These are phyloP conservation scores for Basidioascus undulatus DNA, from an alignment of 768 basidiomycete genomes.

Conservation along the genomic window DNA sequence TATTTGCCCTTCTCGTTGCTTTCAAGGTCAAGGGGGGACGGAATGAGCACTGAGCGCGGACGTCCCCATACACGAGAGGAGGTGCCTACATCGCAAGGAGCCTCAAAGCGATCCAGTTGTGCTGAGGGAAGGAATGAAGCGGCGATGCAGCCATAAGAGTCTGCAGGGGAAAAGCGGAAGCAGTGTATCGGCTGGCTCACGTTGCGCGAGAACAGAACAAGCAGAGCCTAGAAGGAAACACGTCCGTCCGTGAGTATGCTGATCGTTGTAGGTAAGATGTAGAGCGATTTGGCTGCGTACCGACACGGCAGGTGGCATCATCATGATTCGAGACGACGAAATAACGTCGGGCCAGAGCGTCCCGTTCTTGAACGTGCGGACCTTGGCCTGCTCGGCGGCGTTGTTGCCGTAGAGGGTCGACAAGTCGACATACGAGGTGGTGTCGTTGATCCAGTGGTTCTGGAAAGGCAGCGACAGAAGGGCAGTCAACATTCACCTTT, in stretches of 20 bases:
- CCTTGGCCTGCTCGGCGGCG: constrained; percentile 25
- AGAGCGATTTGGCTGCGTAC: no score
- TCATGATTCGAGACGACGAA: constrained; percentile 14
- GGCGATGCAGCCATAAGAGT: no score
- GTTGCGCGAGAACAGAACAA: constrained; percentile 44
- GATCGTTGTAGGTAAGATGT: no score
- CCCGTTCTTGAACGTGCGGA: constrained; percentile 36
- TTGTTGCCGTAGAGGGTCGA: constrained; percentile 47
- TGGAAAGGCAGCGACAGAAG: neutral
- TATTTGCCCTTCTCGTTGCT: constrained; percentile 35
- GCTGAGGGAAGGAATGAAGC: neutral
- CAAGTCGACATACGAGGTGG: constrained; percentile 53
- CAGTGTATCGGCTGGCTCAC: constrained; percentile 25
- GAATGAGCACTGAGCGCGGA: no score
- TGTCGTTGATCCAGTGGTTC: constrained; percentile 25
- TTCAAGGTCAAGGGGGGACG: neutral
- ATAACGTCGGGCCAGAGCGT: constrained; percentile 43
- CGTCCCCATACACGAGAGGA: no score
- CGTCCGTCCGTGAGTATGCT: no score
- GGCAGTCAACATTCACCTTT: constrained; percentile 11
- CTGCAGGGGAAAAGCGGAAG: no score
- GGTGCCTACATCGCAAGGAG: constrained; percentile 26
- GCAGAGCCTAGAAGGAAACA: no score
- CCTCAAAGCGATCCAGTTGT: constrained; percentile 43
- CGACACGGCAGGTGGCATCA: constrained; percentile 49